Conservation (phyloP, 805 yeast genomes). For the Barnettozyma siamensis region DNA sequence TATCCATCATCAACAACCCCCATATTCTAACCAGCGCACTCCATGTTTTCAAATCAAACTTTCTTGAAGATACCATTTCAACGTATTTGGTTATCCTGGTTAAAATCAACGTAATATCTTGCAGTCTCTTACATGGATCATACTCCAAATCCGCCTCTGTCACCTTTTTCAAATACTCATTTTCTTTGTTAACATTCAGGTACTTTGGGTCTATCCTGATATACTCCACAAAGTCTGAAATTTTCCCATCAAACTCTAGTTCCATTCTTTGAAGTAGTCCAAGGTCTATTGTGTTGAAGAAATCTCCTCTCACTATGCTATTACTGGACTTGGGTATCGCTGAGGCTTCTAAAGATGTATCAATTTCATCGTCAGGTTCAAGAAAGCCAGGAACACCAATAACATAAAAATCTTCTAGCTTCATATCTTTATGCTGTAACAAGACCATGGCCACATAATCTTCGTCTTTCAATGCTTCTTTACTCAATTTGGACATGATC, state of each 20-base stretch:
- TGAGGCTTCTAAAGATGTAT: slow-evolving; percentile 1
- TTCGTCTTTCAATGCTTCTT: slow-evolving; percentile 4
- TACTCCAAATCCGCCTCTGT: background rate
- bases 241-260: background rate
- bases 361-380: background rate
- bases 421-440: background rate
- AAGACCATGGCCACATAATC: slow-evolving; percentile 7
- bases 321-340: background rate
- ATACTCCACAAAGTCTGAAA: slow-evolving; percentile 4
- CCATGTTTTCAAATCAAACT: background rate
- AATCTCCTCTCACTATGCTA: slow-evolving; percentile 1
- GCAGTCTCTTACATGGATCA: slow-evolving; percentile 7
- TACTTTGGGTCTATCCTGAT: slow-evolving; percentile 4
- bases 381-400: slow-evolving; percentile 6
- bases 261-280: background rate
- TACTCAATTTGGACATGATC: background rate
- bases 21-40: background rate
- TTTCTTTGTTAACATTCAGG: background rate
- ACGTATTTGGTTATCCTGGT: slow-evolving; percentile 6
- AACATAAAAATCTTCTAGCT: slow-evolving; percentile 10
- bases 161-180: background rate
- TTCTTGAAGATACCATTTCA: background rate
- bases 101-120: slow-evolving; percentile 2
- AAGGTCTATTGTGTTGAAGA: slow-evolving; percentile 9
- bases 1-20: slow-evolving; percentile 12